Conservation (phyloP, 495 filamentous ascomycete genomes). For the Echria macrotheca region DNA sequence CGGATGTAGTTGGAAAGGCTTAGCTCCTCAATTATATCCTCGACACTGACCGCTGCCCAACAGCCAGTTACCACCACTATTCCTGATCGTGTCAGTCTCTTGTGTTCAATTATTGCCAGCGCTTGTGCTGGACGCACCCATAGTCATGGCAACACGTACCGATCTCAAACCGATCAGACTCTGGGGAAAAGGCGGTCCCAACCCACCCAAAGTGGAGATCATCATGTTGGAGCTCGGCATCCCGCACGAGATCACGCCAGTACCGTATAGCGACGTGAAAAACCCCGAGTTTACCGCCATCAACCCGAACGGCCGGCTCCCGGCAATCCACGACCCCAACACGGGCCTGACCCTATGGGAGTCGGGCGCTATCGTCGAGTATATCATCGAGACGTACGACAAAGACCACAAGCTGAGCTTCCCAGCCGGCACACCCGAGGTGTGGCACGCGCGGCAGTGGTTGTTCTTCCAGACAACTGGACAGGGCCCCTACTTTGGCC, state of each 20-base stretch:
- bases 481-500: constrained; percentile 67
- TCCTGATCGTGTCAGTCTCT: too few relatives aligned
- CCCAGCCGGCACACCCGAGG: constrained; percentile 40
- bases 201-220: constrained; percentile 54
- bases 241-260: constrained; percentile 42
- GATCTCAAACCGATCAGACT: constrained; percentile 34
- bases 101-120: too few relatives aligned
- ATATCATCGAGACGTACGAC: constrained; percentile 69
- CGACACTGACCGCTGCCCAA: too few relatives aligned
- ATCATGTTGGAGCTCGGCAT: constrained; percentile 59
- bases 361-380: constrained; percentile 67
- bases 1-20: too few relatives aligned
- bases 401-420: constrained; percentile 55
- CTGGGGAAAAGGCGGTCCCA: constrained; percentile 34
- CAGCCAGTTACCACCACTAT: too few relatives aligned
- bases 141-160: too few relatives aligned
- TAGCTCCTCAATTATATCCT: too few relatives aligned
- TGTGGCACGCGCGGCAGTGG: constrained; percentile 56
- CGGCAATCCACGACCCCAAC: constrained; percentile 61
- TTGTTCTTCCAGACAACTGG: constrained; percentile 61
- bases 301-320: constrained; percentile 71
- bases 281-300: constrained; percentile 45
- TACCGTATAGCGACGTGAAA: constrained; percentile 52
- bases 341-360: constrained; percentile 63
- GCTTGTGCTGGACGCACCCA: too few relatives aligned